Percentiles rank a stretch among this genome's conserved stretches.
phyloP scores from a whole-genome alignment of 2,329 filamentous ascomycete genomes.

The Fulvia fulva region DNA sequence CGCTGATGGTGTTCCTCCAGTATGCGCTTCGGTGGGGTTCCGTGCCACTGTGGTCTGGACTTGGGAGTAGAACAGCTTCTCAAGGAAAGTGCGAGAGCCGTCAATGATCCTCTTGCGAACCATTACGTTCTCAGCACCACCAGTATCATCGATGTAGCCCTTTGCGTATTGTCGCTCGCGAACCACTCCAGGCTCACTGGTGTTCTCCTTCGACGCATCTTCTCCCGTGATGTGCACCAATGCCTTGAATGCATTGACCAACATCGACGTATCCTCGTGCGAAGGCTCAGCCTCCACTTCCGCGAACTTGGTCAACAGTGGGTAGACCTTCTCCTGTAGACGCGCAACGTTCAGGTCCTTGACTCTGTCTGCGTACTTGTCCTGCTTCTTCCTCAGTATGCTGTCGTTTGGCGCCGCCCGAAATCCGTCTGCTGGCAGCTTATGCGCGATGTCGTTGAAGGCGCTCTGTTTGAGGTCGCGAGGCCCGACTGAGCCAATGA shows the following conservation, averaged over 20 bases:
- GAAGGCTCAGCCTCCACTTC: conserved; percentile 67
- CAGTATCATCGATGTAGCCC: conserved; percentile 72
- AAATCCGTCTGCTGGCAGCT: conserved; percentile 45
- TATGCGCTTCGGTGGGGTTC: conserved; percentile 80
- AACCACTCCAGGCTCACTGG: conserved; percentile 60
- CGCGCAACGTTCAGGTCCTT: conserved; percentile 73
- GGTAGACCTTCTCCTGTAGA: conserved; percentile 62
- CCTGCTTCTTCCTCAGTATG: conserved; percentile 77
- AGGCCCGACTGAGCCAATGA: conserved; percentile 75
- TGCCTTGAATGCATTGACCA: conserved; percentile 78
- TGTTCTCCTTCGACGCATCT: conserved; percentile 55
- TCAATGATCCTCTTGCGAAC: conserved; percentile 76
- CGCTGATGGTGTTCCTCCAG: conserved; percentile 83
- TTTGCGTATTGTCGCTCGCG: conserved; percentile 71
- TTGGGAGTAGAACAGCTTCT: conserved; percentile 73
- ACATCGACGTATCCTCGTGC: conserved; percentile 57
- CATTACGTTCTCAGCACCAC: conserved; percentile 57
- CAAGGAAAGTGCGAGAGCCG: conserved; percentile 75
- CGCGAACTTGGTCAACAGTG: conserved; percentile 71
- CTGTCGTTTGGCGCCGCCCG: conserved; percentile 63
- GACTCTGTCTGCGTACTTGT: conserved; percentile 73
- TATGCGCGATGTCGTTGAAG: conserved; percentile 44
- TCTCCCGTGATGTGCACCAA: conserved; percentile 77
- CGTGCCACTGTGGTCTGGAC: conserved; percentile 74
- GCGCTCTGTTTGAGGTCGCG: conserved; percentile 35